Evolutionary conservation across 306 rosid species (phyloP).

Genomic region (Vigna hirtella): DNA sequence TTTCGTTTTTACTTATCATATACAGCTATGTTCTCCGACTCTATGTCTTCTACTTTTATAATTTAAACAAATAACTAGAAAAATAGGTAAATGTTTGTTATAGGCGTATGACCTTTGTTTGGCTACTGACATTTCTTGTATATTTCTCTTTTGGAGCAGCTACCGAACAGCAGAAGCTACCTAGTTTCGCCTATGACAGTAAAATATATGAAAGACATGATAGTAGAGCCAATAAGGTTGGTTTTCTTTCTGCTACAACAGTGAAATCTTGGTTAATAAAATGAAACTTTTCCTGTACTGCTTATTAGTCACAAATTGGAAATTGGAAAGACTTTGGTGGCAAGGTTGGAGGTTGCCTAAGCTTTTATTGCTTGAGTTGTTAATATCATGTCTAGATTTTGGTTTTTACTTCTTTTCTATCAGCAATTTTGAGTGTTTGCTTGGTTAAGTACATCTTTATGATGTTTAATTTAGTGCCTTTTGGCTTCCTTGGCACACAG

Average conservation of each 20-base stretch:
- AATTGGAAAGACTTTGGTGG: not conserved
- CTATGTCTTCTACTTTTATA: not conserved
- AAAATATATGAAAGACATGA: conserved; percentile 71
- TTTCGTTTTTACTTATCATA: conserved; percentile 4
- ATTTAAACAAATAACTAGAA: conserved; percentile 29
- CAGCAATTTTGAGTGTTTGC: conserved; percentile 1
- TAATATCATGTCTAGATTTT: conserved; percentile 24
- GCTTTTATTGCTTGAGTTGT: conserved; percentile 10
- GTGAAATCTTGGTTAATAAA: conserved; percentile 32
- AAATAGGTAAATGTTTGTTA: conserved; percentile 31
- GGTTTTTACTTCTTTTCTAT: not conserved
- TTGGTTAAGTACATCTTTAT: conserved; percentile 6
- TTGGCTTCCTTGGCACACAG: conserved; percentile 21
- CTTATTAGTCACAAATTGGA: not conserved
- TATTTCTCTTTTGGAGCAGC: conserved; percentile 47
- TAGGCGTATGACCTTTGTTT: conserved; percentile 28
- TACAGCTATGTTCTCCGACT: not conserved
- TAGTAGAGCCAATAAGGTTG: conserved; percentile 71
- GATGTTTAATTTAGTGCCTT: conserved; percentile 13
- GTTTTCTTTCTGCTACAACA: conserved; percentile 48
- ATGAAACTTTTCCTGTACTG: conserved; percentile 36
- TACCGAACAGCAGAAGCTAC: conserved; percentile 75
- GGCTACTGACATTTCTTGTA: conserved; percentile 44
- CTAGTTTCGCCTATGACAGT: conserved; percentile 61
- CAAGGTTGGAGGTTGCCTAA: conserved; percentile 34